These are phyloP conservation scores for Anaeromyces robustus DNA, from an alignment of 192 early-diverging fungal genomes.

Conservation along the genomic window DNA sequence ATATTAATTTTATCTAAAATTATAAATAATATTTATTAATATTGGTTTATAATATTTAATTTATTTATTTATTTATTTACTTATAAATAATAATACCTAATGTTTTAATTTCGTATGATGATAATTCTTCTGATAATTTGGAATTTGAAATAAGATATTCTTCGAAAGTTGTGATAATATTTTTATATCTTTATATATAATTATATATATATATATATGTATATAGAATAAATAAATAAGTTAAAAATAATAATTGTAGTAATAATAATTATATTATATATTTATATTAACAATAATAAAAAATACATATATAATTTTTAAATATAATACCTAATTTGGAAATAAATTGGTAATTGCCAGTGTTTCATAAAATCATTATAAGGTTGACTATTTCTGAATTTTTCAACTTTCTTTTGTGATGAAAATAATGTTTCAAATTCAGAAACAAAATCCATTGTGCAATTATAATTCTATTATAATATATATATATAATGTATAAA, in stretches of 20 bases:
- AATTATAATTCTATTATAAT: slow-evolving; percentile 27
- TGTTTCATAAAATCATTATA: slow-evolving; percentile 38
- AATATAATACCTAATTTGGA: slow-evolving; percentile 23
- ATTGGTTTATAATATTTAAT: no score
- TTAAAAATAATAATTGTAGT: no score
- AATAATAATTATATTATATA: no score
- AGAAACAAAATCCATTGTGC: slow-evolving; percentile 34
- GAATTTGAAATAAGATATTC: neutral
- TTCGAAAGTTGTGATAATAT: neutral
- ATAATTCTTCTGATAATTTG: neutral
- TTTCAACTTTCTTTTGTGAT: slow-evolving; percentile 20
- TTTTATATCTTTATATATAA: neutral
- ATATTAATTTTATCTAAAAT: slow-evolving; percentile 1
- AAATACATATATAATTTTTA: no score
- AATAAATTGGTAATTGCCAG: slow-evolving; percentile 46
- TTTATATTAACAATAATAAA: no score
- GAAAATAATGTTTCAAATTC: slow-evolving; percentile 25
- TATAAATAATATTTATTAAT: no score
- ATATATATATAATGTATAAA: no score
- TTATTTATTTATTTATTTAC: no score
- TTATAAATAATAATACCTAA: neutral
- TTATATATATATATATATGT: no score
- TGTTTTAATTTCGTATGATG: neutral
- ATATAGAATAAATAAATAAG: no score
- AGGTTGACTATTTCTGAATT: slow-evolving; percentile 23